Base-by-base conservation (phyloP, 2,329 filamentous ascomycete genomes). In the Falciphora oryzae region DNA sequence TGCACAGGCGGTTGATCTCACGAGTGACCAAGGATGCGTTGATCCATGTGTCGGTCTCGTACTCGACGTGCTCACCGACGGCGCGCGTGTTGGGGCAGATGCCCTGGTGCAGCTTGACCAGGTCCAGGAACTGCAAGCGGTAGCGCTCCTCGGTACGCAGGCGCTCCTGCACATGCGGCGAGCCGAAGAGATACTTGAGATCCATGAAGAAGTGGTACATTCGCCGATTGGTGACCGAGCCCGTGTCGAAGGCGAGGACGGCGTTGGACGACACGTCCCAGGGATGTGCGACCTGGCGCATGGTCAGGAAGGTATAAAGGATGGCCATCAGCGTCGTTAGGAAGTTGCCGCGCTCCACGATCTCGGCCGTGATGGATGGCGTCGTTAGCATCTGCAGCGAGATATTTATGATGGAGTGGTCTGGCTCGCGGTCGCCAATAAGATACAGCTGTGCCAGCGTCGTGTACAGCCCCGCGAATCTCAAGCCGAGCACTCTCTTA, bases 141-240 rank as follows among this genome's bases (percentile, higher is more conserved):
- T 99, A 99, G 65, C 93, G 86, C 63, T 90, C 87, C 74, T 98
- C 93, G 3, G 83, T 88, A 56, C 95, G 87, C 67, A 98, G 85
- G 63, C 89, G 87, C 69, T 92, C 87, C 73, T 97, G 93, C 2
- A 98, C 93, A 73, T 96, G 91, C 35, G 91, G 87, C 0, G 93
- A 96, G 57, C 90, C 87, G 67, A 98, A 91, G 0, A 99, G 85
- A 76, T 95, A 97, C 71, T 93, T 92, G 69, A 98, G 82, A 74
- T 99, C 95, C 66, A 93, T 85, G 78, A 98, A 99, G 80, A 99
- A 99, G 75, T 98, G 95, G 72, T 97, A 97, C 83, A 99, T 93
- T 44, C 95, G 87, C 61, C 95, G 84, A 74, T 99, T 99, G 0
- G 93, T 96, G 22, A 98, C 92, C 1, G 94, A 95, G 1, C 95